Evolutionary conservation across 176 grass and related monocot species (phyloP), one percentile per base, ranked within the genome.

Genomic region (Juncus inflexus): DNA sequence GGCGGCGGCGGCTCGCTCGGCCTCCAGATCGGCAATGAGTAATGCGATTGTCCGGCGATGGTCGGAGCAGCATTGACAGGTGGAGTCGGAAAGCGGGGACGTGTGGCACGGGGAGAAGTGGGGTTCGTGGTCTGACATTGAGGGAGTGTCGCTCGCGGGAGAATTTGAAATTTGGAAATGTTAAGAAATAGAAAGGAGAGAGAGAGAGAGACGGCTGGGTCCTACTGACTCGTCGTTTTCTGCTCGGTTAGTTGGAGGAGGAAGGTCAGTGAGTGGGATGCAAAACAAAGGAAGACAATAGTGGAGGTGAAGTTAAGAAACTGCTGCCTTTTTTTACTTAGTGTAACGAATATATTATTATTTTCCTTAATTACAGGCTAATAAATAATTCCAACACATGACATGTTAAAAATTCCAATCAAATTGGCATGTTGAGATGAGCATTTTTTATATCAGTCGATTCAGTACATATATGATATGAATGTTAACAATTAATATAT

Each of bases 1-100:
- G 7, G 77, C 83, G 0, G 83, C 65, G 0, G 90, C 90, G 4
- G 64, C 77, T 2, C 83, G 83, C 75, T 90, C 90, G 2, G 80
- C 80, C 69, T 90, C 90, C 9, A 95, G 90, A 69, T 95, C 90
- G 40, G 53, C 57, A 2, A 74, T 69, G 60, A 95, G 77, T 40
- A 39, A 68, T 11, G 66, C 69, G 3, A 75, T 55, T 7, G 40
- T 63, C 5, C 40, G 65, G 4, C 76, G 79, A 12, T 81, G 83
- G n/a, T 59, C 54, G 67, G 54, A 72, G 50, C 59, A 62, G 74
- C 11, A 90, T 57, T 2, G 47, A 10, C 54, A 86, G 69, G 7
- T 83, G 64, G 7, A 80, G 76, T 52, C 56, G 61, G 11, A 37
- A 6, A 9, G 77, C 69, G 69, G 2, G 2, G 73, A 2, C 2